Evolutionary conservation across 768 basidiomycete genomes (phyloP).

Genomic region (Leccinum boreale): DNA sequence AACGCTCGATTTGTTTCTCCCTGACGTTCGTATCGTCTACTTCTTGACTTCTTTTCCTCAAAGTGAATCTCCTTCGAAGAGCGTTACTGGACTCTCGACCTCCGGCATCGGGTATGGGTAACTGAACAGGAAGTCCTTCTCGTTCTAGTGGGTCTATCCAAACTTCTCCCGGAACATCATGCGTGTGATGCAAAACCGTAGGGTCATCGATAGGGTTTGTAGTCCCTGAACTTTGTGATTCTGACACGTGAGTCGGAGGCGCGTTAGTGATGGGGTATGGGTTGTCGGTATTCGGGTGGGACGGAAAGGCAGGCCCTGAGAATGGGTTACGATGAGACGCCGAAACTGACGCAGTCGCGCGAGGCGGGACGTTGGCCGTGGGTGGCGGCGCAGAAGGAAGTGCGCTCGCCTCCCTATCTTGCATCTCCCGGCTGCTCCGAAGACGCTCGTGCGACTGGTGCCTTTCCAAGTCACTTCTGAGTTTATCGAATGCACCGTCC

Average conservation of each 20-base stretch:
- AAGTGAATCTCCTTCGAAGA: slow-evolving; percentile 18
- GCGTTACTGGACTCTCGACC: not conserved
- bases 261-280: slow-evolving; percentile 12
- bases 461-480: slow-evolving; percentile 50
- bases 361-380: slow-evolving; percentile 12
- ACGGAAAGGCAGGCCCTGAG: not conserved
- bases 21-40: slow-evolving; percentile 2
- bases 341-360: not conserved
- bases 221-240: slow-evolving; percentile 3
- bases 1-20: slow-evolving; percentile 25
- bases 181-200: slow-evolving; percentile 27
- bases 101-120: slow-evolving; percentile 19
- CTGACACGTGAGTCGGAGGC: slow-evolving; percentile 4
- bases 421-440: not conserved
- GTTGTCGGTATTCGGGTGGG: slow-evolving; percentile 11
- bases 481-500: slow-evolving; percentile 47
- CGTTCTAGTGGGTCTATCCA: slow-evolving; percentile 64
- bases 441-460: slow-evolving; percentile 35
- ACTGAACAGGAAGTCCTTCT: slow-evolving; percentile 54
- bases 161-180: slow-evolving; percentile 45
- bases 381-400: slow-evolving; percentile 6
- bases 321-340: slow-evolving; percentile 4
- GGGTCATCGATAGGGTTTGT: not conserved
- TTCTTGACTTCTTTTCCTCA: slow-evolving; percentile 12
- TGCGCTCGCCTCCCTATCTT: not conserved